phyloP scores from a whole-genome alignment of 305 asterid species.

The Ajuga reptans region DNA sequence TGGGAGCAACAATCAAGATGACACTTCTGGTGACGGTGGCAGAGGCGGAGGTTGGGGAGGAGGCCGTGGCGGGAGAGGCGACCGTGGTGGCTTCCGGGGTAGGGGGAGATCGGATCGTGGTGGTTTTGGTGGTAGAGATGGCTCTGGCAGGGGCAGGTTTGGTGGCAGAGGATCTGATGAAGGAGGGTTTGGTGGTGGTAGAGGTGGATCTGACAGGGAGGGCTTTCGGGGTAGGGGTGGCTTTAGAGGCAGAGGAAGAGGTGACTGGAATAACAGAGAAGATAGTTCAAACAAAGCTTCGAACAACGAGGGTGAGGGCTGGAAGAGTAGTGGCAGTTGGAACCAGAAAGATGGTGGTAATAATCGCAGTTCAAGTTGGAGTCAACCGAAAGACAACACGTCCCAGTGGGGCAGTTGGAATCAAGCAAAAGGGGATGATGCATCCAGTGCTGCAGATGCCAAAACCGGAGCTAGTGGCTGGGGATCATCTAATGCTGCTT shows the following conservation, averaged over 20 bases:
- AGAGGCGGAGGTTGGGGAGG: slow-evolving; percentile 69
- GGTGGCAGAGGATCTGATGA: slow-evolving; percentile 42
- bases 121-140: slow-evolving; percentile 47
- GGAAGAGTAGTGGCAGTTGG: slow-evolving; percentile 47
- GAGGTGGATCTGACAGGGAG: slow-evolving; percentile 39
- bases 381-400: slow-evolving; percentile 13
- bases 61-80: slow-evolving; percentile 64
- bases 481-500: slow-evolving; percentile 28
- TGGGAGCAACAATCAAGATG: slow-evolving; percentile 37
- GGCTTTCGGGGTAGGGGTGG: slow-evolving; percentile 57
- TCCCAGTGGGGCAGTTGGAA: slow-evolving; percentile 30
- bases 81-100: slow-evolving; percentile 61
- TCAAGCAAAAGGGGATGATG: slow-evolving; percentile 30
- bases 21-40: slow-evolving; percentile 37
- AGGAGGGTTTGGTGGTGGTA: slow-evolving; percentile 40
- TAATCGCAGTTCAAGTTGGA: slow-evolving; percentile 24
- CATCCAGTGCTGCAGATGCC: slow-evolving; percentile 17
- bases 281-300: slow-evolving; percentile 39
- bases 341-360: slow-evolving; percentile 21
- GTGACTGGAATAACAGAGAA: slow-evolving; percentile 59
- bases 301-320: slow-evolving; percentile 29
- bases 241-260: slow-evolving; percentile 71
- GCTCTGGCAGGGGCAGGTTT: slow-evolving; percentile 39
- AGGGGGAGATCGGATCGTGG: slow-evolving; percentile 50
- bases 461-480: slow-evolving; percentile 11